Base-by-base conservation (phyloP, 805 yeast species). In the Metschnikowia arizonensis region DNA sequence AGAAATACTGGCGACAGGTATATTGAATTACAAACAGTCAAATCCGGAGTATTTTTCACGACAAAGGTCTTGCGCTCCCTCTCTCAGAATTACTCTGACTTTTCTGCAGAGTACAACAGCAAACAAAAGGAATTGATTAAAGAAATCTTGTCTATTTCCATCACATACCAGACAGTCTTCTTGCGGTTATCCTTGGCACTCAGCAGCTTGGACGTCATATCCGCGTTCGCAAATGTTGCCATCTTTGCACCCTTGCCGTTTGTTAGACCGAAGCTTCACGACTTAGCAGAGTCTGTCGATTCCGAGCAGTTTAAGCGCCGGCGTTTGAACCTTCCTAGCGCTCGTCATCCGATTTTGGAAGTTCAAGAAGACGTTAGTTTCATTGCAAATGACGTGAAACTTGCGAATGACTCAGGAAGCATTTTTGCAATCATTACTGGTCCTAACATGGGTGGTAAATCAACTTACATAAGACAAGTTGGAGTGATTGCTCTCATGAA, bases 371-470 rank as follows among this genome's bases (percentile, higher is more conserved):
- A 88, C 50, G 71, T 90, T 43, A 76, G 79, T n/a, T 93, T 93
- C 58, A 91, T 93, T 49, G 81, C 97, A 3, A 93, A 93, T 63
- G 97, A 93, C 61, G 85, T 89, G n/a, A 64, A 69, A 9, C 69
- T 93, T 45, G 68, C 73, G 11, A 78, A 79, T 39, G 40, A 34
- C 1, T 54, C 53, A 12, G 66, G 64, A 1, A 70, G 79, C 11
- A 89, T 87, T 47, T 91, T 93, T 57, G 72, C 81, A 6, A 85
- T 93, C 17, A 88, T 93, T 21, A 90, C 97, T 0, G 97, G 97
- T 28, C 97, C 97, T 30, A 90, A 90, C 61, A 90, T 90, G 97
- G 97, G 97, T 50, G 97, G 97, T 60, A 90, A 90, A 63, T 88
- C 96, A 0, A 90, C 97, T 0, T 90, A 86, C 62, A 88, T 90